Evolutionary conservation across 345 rosid genomes (phyloP).

Genomic region (Aquilaria yunnanensis): DNA sequence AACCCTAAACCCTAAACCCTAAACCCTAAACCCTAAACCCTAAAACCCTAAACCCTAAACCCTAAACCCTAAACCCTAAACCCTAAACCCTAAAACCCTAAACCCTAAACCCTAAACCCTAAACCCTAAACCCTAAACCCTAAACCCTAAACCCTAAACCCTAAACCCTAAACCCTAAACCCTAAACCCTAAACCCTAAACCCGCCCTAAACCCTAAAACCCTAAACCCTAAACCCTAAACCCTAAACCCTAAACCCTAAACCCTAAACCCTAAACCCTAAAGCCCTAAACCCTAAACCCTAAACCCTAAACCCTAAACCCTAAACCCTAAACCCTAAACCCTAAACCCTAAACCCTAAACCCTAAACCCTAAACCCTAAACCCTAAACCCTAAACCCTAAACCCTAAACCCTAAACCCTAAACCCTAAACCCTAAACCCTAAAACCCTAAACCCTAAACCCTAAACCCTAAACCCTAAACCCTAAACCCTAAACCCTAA

Average conservation of each 20-base stretch:
- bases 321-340: too few relatives aligned
- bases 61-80: conserved; percentile 1
- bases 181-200: too few relatives aligned
- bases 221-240: too few relatives aligned
- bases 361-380: too few relatives aligned
- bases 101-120: conserved; percentile 3
- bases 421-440: conserved; percentile 12
- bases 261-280: not conserved
- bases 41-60: conserved; percentile 5
- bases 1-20: not conserved
- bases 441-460: conserved; percentile 13
- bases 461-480: conserved; percentile 12
- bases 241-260: too few relatives aligned
- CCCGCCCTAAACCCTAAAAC: too few relatives aligned
- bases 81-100: not conserved
- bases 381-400: conserved; percentile 14
- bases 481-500: conserved; percentile 10
- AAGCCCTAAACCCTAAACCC: conserved; percentile 7
- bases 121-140: conserved; percentile 4
- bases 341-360: too few relatives aligned
- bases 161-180: not conserved
- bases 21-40: not conserved
- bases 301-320: too few relatives aligned
- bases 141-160: not conserved
- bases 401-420: conserved; percentile 13